Base-by-base conservation (phyloP, 2,329 filamentous ascomycete species). In the Balansia obtecta region DNA sequence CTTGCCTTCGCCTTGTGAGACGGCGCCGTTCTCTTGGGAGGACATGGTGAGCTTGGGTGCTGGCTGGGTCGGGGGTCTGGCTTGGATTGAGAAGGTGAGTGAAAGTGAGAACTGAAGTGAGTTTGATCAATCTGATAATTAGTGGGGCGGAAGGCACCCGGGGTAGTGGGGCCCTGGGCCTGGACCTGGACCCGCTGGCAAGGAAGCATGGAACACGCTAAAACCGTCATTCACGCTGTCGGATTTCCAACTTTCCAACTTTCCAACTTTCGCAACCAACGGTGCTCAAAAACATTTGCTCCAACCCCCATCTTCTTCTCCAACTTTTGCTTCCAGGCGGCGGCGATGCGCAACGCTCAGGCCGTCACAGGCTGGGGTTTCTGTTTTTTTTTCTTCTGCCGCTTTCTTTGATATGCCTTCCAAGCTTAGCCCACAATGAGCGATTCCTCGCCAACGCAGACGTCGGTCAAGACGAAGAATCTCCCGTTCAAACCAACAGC, bases 1-100 rank as follows among this genome's bases (percentile, higher is more conserved):
- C 68, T 88, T 91, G 55, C 88, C 86, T 68, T 93, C 88, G 52
- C 71, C 68, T 63, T 81, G 78, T 32, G 70, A 69, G 53, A 71
- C 70, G 55, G 75, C 74, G 54, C 80, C 81, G 73, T 90, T 91
- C 70, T 90, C 88, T 87, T 41, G 27, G 7, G 49, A 37, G 6
- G 52, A 51, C 52, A 53, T 53, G 42, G 38, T 39, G 49, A 44
- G 32, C 41, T 30, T 7, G 20, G 20, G 10, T 37, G 33, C 27
- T 10, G 38, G 13, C 32, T 9, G 18, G 13, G 15, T n/a, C 30
- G 27, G 10, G 10, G 22, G 27, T 16, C 20, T n/a, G n/a, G n/a
- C n/a, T n/a, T n/a, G n/a, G n/a, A n/a, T n/a, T n/a, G n/a, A n/a
- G n/a, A n/a, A n/a, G n/a, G n/a, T n/a, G n/a, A n/a, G n/a, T n/a